Percentiles rank a stretch among this genome's conserved stretches.
These are phyloP conservation scores for Aspergillus melleus DNA, from an alignment of 2,329 filamentous ascomycete genomes.

Conservation along the genomic window DNA sequence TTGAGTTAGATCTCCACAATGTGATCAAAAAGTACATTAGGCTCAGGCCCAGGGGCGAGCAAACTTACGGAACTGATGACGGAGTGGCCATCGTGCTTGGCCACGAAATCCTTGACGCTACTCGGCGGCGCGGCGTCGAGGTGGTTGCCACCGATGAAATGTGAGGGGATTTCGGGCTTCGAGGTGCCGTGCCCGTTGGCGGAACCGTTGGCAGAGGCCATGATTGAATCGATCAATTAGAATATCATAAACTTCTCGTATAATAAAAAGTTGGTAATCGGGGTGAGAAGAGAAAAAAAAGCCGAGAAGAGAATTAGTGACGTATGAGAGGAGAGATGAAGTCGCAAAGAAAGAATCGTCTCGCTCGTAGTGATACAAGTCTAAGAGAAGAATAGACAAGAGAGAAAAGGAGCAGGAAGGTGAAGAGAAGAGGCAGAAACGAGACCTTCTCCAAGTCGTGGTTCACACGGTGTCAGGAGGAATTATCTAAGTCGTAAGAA, in stretches of 20 bases:
- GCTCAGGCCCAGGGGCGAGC: background rate
- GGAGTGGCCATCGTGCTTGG: constrained; percentile 85
- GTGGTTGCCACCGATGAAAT: constrained; percentile 96
- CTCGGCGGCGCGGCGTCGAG: constrained; percentile 78
- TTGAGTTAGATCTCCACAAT: background rate
- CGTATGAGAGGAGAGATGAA: constrained; percentile 6
- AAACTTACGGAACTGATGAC: constrained; percentile 89
- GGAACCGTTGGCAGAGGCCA: constrained; percentile 41
- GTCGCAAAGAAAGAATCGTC: background rate
- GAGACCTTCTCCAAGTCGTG: background rate
- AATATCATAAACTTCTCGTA: constrained; percentile 26
- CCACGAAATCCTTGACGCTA: constrained; percentile 95
- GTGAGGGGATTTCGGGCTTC: constrained; percentile 78
- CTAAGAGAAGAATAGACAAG: background rate
- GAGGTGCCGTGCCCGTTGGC: constrained; percentile 60
- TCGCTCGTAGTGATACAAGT: constrained; percentile 7
- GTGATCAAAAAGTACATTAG: background rate
- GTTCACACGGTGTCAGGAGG: background rate
- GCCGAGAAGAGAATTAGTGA: background rate
- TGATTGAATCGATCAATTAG: constrained; percentile 33
- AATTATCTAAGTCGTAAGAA: constrained; percentile 1
- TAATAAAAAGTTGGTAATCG: constrained; percentile 4
- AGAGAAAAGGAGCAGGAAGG: background rate
- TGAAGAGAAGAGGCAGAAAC: background rate
- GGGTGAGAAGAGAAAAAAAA: constrained; percentile 12